Conservation (phyloP, 768 basidiomycete genomes). For the Dioszegia hungarica region DNA sequence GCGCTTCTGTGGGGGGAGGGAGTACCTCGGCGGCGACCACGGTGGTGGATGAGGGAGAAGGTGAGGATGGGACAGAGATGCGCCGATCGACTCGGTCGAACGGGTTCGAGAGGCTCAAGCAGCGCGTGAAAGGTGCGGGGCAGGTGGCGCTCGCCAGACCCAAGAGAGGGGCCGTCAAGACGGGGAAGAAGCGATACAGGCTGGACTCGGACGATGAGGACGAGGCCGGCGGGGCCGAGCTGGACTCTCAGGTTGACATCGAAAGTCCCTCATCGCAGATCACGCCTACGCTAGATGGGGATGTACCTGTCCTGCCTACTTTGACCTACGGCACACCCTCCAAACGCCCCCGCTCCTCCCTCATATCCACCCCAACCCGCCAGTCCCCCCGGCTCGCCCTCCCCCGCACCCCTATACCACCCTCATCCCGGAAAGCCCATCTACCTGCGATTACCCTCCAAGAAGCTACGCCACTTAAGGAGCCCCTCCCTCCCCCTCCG, state of each 20-base stretch:
- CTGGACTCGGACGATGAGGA: conserved; percentile 31
- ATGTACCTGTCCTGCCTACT: too few relatives aligned
- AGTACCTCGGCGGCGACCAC: neutral
- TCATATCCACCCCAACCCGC: neutral
- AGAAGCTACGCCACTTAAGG: conserved; percentile 35
- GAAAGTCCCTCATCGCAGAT: too few relatives aligned
- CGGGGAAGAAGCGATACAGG: conserved; percentile 17
- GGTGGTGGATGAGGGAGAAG: neutral
- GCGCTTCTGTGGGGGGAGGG: neutral
- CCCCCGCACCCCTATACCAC: neutral
- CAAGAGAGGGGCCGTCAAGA: conserved; percentile 6
- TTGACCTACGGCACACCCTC: neutral
- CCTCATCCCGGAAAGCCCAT: neutral
- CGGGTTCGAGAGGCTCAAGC: neutral
- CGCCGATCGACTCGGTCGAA: conserved; percentile 14
- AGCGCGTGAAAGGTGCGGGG: conserved; percentile 21
- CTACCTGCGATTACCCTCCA: conserved; percentile 22
- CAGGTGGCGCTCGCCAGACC: conserved; percentile 35
- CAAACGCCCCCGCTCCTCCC: neutral
- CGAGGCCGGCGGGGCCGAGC: neutral
- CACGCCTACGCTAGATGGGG: too few relatives aligned
- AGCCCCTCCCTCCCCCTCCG: conserved; percentile 20
- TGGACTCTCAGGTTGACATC: too few relatives aligned
- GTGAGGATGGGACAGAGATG: conserved; percentile 7
- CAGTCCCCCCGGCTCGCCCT: neutral